Evolutionary conservation across 495 filamentous ascomycete genomes (phyloP), one percentile per base, ranked within the genome.

Genomic region (Neurospora sp.): DNA sequence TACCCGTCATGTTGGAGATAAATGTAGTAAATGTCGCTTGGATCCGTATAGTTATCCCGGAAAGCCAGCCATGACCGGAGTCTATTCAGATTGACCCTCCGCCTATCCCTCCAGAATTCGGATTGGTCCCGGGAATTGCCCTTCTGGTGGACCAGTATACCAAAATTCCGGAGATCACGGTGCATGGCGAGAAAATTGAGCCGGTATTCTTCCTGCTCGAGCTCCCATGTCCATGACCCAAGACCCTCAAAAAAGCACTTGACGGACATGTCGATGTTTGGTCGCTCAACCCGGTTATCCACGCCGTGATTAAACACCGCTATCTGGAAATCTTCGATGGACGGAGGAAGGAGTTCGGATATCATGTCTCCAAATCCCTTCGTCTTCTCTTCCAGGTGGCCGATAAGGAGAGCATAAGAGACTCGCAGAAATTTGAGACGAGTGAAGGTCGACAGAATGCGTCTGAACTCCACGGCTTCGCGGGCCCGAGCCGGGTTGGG

Each of bases 21-120:
- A 0, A 2, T 2, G 45, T 15, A 11, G 21, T 54, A 54, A 2
- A 0, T 0, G 4, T 54, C 0, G 10, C 1, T 6, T 13, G 10
- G 9, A 48, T 21, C 21, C 11, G 15, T 2, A 15, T 28, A 13
- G 45, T 28, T 54, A 7, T 28, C 45, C 5, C 21, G 21, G 5
- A 5, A 24, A 54, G 21, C 8, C 1, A 54, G 45, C 45, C 45
- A 54, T 54, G 4, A 5, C 10, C 21, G 21, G 10, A 54, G 45
- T 5, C 45, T 54, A 1, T 0, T 2, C 1, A 5, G 10, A 13
- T 54, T 54, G 4, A 24, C 4, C 0, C 2, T 5, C 21, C 45
- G 45, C 9, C 42, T 19, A n/a, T n/a, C 7, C 7, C 5, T 6
- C 45, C n/a, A 54, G 45, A 54, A 54, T 11, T 54, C n/a, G 10